phyloP scores from a whole-genome alignment of 257 asterid species.

The Oldenlandia corymbosa region DNA sequence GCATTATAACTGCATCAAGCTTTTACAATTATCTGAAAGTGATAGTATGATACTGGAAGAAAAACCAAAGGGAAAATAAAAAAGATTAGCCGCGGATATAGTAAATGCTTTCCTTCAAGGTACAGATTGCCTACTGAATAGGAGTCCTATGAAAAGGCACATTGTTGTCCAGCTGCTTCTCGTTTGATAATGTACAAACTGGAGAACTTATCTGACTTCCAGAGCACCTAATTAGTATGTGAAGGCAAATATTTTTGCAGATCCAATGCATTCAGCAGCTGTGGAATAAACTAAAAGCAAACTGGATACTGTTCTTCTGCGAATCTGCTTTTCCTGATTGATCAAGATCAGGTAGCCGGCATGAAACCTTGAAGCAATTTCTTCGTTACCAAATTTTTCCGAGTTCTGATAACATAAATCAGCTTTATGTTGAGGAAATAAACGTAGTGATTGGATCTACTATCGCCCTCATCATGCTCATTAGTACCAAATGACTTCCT shows the following conservation, averaged over 20 bases:
- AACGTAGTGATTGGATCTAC: too few species aligned
- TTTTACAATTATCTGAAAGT: conserved; percentile 50
- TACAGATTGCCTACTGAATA: conserved; percentile 64
- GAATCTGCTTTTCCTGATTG: conserved; percentile 44
- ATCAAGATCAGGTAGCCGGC: conserved; percentile 72
- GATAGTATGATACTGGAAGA: conserved; percentile 65
- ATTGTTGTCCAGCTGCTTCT: conserved; percentile 61
- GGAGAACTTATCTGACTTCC: conserved; percentile 58
- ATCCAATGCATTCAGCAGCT: conserved; percentile 70
- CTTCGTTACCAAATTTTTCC: too few species aligned
- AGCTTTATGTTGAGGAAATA: too few species aligned
- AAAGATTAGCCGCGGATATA: conserved; percentile 57
- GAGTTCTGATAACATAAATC: too few species aligned
- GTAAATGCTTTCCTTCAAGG: conserved; percentile 29
- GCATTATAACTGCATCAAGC: conserved; percentile 87
- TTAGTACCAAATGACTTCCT: too few species aligned
- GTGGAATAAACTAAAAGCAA: conserved; percentile 71
- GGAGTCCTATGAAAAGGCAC: conserved; percentile 64
- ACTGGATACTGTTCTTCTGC: conserved; percentile 51
- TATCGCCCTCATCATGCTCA: too few species aligned
- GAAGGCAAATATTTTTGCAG: conserved; percentile 66
- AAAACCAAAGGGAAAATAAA: conserved; percentile 69
- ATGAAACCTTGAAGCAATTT: too few species aligned
- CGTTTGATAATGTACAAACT: conserved; percentile 42
- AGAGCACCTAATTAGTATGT: conserved; percentile 60